Base-by-base conservation (phyloP, 164 flowering plant species). In the Piper betle region DNA sequence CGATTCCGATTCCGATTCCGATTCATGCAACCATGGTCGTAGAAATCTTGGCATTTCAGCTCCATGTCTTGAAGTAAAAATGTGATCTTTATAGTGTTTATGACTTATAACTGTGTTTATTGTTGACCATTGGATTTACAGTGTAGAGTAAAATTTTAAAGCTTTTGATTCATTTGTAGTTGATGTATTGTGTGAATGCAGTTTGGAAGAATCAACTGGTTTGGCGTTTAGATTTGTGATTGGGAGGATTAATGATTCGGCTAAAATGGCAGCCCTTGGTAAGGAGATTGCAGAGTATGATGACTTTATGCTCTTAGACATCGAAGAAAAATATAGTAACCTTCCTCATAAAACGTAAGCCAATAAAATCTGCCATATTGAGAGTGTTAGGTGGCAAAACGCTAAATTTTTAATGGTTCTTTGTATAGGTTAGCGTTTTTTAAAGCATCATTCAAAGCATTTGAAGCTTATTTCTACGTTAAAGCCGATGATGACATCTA, bases 341-440 rank as follows among this genome's bases (percentile, higher is more conserved):
- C 97, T 91, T 60, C 97, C 97, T 11, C 80, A 85, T 76, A 94
- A 94, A 86, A 90, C 99, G 97, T 94, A 72, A 79, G 96, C 78
- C 65, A 61, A 37, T 17, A 48, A 46, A 46, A 1, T 46, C 50
- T 46, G 50, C 3, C 10, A 15, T 46, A 5, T 15, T 10, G 15
- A 46, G 15, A 46, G 15, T 46, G 1, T 46, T 54, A 18, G 20
- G 17, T 54, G 9, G 15, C 25, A 10, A 10, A 5, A 2, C 15
- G 9, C 3, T 46, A 46, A 42, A 42, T 42, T 10, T 46, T 12
- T 2, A 46, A 46, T 12, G 15, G 12, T 10, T 2, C 50, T 5
- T 46, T 46, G 50, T 74, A 40, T 77, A 87, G 95, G 70, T 66
- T 92, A 60, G 88, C 92, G 19, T 92, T 81, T 77, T 91, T 91